Conservation (phyloP, 163 green algal species). For the Scenedesmus sp. region DNA sequence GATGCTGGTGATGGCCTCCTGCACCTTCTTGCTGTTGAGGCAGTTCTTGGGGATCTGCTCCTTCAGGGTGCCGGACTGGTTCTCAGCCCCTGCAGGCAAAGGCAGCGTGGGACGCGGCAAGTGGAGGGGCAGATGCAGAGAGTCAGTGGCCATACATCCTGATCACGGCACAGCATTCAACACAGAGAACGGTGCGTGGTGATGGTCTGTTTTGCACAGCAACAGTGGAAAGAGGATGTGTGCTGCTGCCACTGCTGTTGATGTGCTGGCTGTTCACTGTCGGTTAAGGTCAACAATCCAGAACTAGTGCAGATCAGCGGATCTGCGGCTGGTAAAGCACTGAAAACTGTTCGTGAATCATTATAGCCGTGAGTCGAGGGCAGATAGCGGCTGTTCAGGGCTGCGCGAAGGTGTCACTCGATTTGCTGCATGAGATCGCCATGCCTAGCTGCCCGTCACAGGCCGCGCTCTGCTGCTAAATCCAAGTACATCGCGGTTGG, state of each 20-base stretch:
- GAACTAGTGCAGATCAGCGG: neutral
- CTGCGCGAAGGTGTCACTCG: neutral
- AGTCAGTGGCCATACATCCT: neutral
- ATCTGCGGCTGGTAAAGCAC: neutral
- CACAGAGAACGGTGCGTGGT: neutral
- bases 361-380: neutral
- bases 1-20: neutral
- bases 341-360: neutral
- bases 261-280: neutral
- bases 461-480: neutral
- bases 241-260: neutral
- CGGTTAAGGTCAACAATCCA: neutral
- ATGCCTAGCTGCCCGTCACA: neutral
- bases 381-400: neutral
- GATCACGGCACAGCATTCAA: neutral
- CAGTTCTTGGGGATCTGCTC: neutral
- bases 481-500: too few species aligned
- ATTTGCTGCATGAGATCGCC: neutral
- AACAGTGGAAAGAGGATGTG: neutral
- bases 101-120: neutral
- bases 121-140: neutral
- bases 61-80: conserved; percentile 10
- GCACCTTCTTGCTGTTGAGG: neutral
- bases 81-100: neutral
- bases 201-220: neutral